Evolutionary conservation across 73 alveolate species (phyloP), one percentile per base, ranked within the genome.

Genomic region (Tetrahymena malaccensis): DNA sequence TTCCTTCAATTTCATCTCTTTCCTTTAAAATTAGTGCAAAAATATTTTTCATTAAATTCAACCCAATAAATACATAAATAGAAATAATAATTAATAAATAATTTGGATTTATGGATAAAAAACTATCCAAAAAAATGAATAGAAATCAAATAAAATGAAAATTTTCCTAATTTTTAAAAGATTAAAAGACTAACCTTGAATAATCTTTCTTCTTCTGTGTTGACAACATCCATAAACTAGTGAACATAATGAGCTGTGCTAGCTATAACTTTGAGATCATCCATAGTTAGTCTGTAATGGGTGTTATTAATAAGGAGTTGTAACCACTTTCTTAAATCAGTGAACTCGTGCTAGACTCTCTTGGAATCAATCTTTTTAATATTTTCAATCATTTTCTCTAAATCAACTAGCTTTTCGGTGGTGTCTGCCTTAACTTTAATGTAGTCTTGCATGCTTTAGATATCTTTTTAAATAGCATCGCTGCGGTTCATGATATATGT

Each of bases 271-370:
- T 40, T 56, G n/a, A 96, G 89, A 85, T 96, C 98, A 83, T 98
- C 94, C 21, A 85, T 96, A 96, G 40, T 85, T 84, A 97, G 58
- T 37, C 94, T 85, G 89, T 43, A 94, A 25, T 94, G 89, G n/a
- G 96, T 96, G 35, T 96, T 95, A 55, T 98, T 97, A 34, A 98
- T 96, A 94, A 97, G 55, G 94, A 70, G 89, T 70, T 98, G 96
- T 37, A 98, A 94, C 99, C 99, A 98, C 85, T 98, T 98, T 43
- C 96, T 94, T 85, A 98, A 94, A 83, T 98, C 99, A 40, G 50
- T 44, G 93, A 97, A 98, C 33, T 98, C 98, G 34, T 94, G 95
- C n/a, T 97, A 93, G 40, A 96, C 94, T 35, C 96, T 84, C 56
- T 94, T 96, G 85, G 96, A 97, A 83, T 95, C 97, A 34, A 94